These are phyloP conservation scores for Rhynchospora tenuis DNA, from an alignment of 176 grass and related monocot genomes.

Conservation along the genomic window DNA sequence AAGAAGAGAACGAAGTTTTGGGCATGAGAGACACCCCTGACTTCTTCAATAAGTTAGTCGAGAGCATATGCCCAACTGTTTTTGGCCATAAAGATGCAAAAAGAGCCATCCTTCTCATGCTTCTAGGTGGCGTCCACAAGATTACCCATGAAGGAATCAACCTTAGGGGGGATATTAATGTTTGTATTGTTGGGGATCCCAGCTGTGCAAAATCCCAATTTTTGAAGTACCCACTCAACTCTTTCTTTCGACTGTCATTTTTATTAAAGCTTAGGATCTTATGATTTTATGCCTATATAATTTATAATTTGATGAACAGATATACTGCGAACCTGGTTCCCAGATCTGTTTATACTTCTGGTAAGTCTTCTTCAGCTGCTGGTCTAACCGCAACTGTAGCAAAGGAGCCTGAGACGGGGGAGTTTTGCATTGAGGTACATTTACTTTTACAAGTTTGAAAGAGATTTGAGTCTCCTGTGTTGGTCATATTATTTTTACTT, in stretches of 20 bases:
- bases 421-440: slow-evolving; percentile 93
- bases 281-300: slow-evolving; percentile 10
- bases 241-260: slow-evolving; percentile 19
- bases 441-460: background rate
- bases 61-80: slow-evolving; percentile 88
- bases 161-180: slow-evolving; percentile 95
- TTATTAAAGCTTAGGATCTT: background rate
- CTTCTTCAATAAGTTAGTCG: slow-evolving; percentile 97
- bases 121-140: slow-evolving; percentile 98
- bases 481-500: too few relatives aligned
- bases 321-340: slow-evolving; percentile 76
- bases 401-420: slow-evolving; percentile 95
- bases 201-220: slow-evolving; percentile 99
- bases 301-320: slow-evolving; percentile 44
- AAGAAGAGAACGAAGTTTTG: slow-evolving; percentile 88
- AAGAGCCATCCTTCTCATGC: slow-evolving; percentile 81
- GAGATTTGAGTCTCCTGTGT: background rate
- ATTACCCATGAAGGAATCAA: slow-evolving; percentile 98
- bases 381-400: slow-evolving; percentile 96
- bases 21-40: slow-evolving; percentile 84
- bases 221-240: slow-evolving; percentile 69
- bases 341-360: slow-evolving; percentile 95
- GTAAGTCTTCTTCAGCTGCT: slow-evolving; percentile 96
- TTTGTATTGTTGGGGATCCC: slow-evolving; percentile 98
- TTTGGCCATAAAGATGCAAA: slow-evolving; percentile 99